phyloP scores from a whole-genome alignment of 768 basidiomycete species.

The Suillus cothurnatus region DNA sequence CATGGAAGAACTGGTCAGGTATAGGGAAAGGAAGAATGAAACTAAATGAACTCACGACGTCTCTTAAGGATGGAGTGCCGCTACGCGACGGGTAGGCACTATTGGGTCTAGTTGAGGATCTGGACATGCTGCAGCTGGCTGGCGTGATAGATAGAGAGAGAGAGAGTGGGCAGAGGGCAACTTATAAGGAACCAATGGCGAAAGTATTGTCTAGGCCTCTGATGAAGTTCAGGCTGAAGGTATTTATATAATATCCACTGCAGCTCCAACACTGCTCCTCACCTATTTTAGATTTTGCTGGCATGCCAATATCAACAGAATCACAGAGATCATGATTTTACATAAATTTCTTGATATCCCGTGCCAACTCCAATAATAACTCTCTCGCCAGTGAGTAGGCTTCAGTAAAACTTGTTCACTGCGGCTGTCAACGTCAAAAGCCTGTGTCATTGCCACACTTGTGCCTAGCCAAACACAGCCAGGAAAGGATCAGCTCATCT shows the following conservation, averaged over 20 bases:
- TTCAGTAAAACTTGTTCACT: too few relatives aligned
- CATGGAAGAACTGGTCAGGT: background rate
- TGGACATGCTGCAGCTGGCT: constrained; percentile 21
- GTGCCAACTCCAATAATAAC: background rate
- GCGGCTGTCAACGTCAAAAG: too few relatives aligned
- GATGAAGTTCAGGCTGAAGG: background rate
- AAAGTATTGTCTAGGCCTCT: too few relatives aligned
- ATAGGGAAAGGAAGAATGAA: background rate
- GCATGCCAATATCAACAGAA: constrained; percentile 1
- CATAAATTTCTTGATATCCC: background rate
- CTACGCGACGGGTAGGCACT: constrained; percentile 40
- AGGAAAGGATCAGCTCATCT: too few relatives aligned
- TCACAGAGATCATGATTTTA: background rate
- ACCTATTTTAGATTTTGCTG: background rate
- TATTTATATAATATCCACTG: background rate
- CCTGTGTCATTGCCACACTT: too few relatives aligned
- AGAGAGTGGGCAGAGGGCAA: background rate
- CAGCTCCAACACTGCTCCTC: background rate
- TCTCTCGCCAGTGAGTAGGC: too few relatives aligned
- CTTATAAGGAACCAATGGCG: background rate
- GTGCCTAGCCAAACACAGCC: too few relatives aligned
- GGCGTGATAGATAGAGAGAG: background rate
- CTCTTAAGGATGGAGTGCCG: constrained; percentile 44
- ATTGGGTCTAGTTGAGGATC: constrained; percentile 24
- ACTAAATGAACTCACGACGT: constrained; percentile 37